A percentile compares a stretch with the other conserved stretches of the same genome.
Evolutionary conservation across 2,329 filamentous ascomycete genomes (phyloP).

Genomic region (Fusarium pseudonygamai): DNA sequence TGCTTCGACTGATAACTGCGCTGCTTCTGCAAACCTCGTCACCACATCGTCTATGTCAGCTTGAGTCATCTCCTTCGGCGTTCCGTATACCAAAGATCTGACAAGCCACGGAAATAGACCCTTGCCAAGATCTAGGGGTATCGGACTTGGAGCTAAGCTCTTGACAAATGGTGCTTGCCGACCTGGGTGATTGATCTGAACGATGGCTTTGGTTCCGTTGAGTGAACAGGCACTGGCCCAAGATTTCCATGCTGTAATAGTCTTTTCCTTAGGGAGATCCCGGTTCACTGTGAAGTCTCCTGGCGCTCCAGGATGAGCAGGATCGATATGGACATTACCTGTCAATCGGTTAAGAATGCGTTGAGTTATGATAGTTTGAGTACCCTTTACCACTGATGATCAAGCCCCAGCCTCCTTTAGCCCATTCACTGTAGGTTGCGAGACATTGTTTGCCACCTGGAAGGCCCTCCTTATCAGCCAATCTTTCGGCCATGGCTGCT

Average conservation of each 20-base stretch:
- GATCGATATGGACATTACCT: not conserved
- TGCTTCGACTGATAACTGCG: not conserved
- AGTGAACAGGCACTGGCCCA: not conserved
- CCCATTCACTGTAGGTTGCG: not conserved
- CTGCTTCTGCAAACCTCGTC: not conserved
- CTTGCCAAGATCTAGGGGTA: not conserved
- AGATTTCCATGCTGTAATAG: not conserved
- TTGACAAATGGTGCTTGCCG: not conserved
- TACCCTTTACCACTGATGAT: not conserved
- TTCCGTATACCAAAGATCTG: not conserved
- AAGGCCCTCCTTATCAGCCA: not conserved
- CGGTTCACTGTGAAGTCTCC: not conserved
- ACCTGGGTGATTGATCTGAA: not conserved
- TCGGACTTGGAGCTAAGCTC: not conserved
- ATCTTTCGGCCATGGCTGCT: not conserved
- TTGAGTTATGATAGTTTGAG: too few species aligned
- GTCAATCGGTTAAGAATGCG: too few species aligned
- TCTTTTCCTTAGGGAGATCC: not conserved
- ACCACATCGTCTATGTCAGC: not conserved
- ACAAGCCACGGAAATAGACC: not conserved
- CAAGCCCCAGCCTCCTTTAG: not conserved
- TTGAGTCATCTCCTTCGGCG: not conserved
- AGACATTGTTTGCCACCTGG: not conserved
- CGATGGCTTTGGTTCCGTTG: not conserved
- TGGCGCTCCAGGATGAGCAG: not conserved